Conservation (phyloP, 179 eudicot species). For the Nepenthes alata region DNA sequence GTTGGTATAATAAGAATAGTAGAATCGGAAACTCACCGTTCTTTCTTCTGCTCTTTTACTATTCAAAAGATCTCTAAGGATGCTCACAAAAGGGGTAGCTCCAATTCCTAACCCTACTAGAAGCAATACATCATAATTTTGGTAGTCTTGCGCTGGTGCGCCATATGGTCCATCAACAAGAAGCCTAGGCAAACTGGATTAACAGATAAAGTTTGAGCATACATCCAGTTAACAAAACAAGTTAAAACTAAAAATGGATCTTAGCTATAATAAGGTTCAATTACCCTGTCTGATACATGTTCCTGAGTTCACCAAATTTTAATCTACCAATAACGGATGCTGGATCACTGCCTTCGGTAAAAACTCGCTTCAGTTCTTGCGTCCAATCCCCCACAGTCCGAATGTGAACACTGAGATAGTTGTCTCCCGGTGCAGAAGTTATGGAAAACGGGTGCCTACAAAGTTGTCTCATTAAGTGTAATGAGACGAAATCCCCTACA, state of each 20-base stretch:
- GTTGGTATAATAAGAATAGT: too few relatives aligned
- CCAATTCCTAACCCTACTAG: conserved; percentile 96
- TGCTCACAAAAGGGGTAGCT: conserved; percentile 93
- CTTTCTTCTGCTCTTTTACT: conserved; percentile 47
- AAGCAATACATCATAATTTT: conserved; percentile 79
- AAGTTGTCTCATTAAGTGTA: conserved; percentile 6
- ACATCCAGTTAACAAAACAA: background rate
- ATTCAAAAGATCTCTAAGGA: conserved; percentile 75
- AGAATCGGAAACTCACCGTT: conserved; percentile 22
- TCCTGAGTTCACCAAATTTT: conserved; percentile 36
- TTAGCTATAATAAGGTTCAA: background rate
- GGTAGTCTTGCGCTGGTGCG: conserved; percentile 95
- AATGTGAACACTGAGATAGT: conserved; percentile 77
- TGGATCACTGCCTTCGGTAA: conserved; percentile 43
- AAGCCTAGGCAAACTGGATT: conserved; percentile 61
- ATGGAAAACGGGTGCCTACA: conserved; percentile 90
- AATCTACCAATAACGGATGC: conserved; percentile 59
- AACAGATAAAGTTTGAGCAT: background rate
- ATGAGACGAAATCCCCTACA: too few relatives aligned
- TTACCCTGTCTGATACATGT: conserved; percentile 54
- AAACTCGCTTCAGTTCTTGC: conserved; percentile 50
- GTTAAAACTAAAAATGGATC: background rate
- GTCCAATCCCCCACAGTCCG: conserved; percentile 88
- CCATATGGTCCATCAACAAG: conserved; percentile 96
- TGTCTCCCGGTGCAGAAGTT: conserved; percentile 86